Conservation (phyloP, 306 rosid genomes). For the Vigna hirtella region DNA sequence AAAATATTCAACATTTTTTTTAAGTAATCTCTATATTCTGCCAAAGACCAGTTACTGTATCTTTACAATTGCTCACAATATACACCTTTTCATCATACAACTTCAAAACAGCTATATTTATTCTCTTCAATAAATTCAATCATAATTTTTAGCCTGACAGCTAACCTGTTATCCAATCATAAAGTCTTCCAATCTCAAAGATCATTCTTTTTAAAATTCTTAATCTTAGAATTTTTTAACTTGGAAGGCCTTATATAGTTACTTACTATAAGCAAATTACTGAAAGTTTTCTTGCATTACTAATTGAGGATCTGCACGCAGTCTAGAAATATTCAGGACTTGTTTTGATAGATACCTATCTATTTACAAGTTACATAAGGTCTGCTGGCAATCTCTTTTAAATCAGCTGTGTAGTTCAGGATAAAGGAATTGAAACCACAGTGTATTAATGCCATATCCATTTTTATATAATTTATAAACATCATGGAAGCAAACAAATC, state of each 20-base stretch:
- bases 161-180: slow-evolving; percentile 9
- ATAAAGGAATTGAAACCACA: slow-evolving; percentile 31
- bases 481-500: not conserved
- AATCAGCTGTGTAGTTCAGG: slow-evolving; percentile 30
- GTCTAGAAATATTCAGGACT: slow-evolving; percentile 18
- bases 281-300: slow-evolving; percentile 13
- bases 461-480: slow-evolving; percentile 25
- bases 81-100: slow-evolving; percentile 3
- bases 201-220: slow-evolving; percentile 15
- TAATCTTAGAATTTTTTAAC: slow-evolving; percentile 12
- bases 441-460: slow-evolving; percentile 7
- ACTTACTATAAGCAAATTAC: slow-evolving; percentile 31
- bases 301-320: slow-evolving; percentile 3
- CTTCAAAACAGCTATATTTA: not conserved
- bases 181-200: slow-evolving; percentile 8
- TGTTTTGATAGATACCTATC: not conserved
- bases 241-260: slow-evolving; percentile 14
- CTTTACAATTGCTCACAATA: slow-evolving; percentile 11
- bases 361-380: slow-evolving; percentile 1
- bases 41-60: slow-evolving; percentile 12
- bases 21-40: not conserved
- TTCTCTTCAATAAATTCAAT: slow-evolving; percentile 18
- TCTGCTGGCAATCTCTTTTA: slow-evolving; percentile 23
- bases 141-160: not conserved
- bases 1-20: not conserved